Evolutionary conservation across 176 grass and related monocot species (phyloP).

Genomic region (Aegilops speltoides): DNA sequence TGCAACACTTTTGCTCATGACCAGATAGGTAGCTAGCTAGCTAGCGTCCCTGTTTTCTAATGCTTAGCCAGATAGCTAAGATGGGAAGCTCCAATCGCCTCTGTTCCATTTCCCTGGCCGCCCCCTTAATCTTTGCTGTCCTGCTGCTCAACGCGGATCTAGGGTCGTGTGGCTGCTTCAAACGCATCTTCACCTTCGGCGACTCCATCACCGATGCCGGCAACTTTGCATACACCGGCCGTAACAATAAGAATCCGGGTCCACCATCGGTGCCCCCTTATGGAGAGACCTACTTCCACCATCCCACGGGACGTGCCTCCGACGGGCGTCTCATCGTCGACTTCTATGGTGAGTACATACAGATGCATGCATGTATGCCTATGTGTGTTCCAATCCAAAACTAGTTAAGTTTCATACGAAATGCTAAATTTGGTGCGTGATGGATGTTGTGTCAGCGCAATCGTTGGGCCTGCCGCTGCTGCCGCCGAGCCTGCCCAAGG

Average conservation of each 20-base stretch:
- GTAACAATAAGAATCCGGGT: background rate
- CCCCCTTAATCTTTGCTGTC: background rate
- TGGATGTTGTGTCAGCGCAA: slow-evolving; percentile 36
- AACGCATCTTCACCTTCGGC: slow-evolving; percentile 62
- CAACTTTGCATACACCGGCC: slow-evolving; percentile 28
- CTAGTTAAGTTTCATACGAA: too few relatives aligned
- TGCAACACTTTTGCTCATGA: background rate
- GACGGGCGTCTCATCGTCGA: slow-evolving; percentile 12
- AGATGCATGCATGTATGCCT: background rate
- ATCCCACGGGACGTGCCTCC: background rate
- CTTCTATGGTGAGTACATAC: slow-evolving; percentile 48
- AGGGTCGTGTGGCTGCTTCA: slow-evolving; percentile 35
- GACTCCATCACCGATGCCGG: slow-evolving; percentile 76
- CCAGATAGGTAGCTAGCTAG: background rate
- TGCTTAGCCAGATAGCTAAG: background rate
- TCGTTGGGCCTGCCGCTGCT: slow-evolving; percentile 41
- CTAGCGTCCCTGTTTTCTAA: background rate
- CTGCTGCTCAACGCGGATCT: slow-evolving; percentile 3
- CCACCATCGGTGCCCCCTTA: slow-evolving; percentile 36
- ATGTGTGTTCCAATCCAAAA: background rate
- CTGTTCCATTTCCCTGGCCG: background rate
- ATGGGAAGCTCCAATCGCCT: background rate
- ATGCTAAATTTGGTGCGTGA: background rate
- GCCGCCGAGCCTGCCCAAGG: slow-evolving; percentile 37
- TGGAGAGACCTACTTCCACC: slow-evolving; percentile 65